Conservation (phyloP, 2,329 filamentous ascomycete species). For the Dothistroma pini region DNA sequence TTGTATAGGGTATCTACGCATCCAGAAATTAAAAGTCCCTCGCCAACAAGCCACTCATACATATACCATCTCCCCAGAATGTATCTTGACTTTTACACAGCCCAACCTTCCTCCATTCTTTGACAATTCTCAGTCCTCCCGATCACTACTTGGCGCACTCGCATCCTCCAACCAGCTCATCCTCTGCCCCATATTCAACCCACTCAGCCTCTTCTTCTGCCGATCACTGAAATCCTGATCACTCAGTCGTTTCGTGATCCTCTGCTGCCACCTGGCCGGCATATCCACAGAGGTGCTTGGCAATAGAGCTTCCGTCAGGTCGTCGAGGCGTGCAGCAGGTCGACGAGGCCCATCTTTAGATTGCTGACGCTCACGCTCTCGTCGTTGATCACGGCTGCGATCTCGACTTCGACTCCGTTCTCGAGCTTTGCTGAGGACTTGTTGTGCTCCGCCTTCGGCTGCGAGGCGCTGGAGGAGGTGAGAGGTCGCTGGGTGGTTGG, state of each 20-base stretch:
- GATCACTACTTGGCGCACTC: constrained; percentile 2
- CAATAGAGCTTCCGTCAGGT: neutral
- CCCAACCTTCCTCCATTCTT: neutral
- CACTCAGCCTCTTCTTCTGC: constrained; percentile 4
- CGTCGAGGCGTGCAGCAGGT: neutral
- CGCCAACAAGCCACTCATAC: neutral
- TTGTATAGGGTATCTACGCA: neutral
- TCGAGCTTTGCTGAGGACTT: neutral
- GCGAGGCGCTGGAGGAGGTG: neutral
- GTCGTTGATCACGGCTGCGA: neutral
- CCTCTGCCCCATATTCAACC: neutral
- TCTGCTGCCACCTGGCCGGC: constrained; percentile 3
- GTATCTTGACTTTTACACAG: neutral
- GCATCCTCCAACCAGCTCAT: constrained; percentile 1
- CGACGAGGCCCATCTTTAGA: neutral
- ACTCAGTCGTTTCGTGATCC: neutral
- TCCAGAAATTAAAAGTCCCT: neutral
- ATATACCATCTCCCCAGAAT: neutral
- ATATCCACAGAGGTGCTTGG: neutral
- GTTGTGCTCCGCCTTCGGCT: neutral
- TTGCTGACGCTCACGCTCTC: neutral
- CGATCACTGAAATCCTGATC: constrained; percentile 3
- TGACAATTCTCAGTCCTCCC: neutral
- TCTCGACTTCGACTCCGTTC: neutral
- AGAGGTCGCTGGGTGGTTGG: neutral